Conservation (phyloP, 2,329 filamentous ascomycete genomes). For the Aspergillus sp. region DNA sequence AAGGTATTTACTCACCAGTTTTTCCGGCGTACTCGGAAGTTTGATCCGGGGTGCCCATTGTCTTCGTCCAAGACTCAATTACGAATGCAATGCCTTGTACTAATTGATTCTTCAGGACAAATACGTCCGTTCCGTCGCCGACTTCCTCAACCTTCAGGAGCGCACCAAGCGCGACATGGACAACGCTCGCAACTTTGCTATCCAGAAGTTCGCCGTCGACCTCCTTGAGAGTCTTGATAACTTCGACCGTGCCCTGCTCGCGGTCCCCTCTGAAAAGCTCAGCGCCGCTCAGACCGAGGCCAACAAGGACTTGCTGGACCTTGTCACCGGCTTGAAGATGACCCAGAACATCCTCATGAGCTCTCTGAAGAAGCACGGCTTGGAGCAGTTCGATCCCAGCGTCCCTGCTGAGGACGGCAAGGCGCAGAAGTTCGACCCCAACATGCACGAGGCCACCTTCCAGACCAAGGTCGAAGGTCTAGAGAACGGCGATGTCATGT, state of each 20-base stretch:
- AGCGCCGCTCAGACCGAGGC: slow-evolving; percentile 48
- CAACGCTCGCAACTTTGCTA: slow-evolving; percentile 82
- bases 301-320: slow-evolving; percentile 69
- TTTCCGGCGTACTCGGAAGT: neutral
- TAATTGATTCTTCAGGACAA: slow-evolving; percentile 64
- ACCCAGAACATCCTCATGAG: slow-evolving; percentile 82
- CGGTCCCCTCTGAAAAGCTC: slow-evolving; percentile 72
- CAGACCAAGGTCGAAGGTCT: slow-evolving; percentile 83
- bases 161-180: slow-evolving; percentile 88
- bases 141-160: slow-evolving; percentile 97
- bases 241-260: slow-evolving; percentile 83
- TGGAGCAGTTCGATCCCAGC: slow-evolving; percentile 79
- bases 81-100: neutral
- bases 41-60: neutral
- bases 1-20: slow-evolving; percentile 57
- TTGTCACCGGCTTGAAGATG: slow-evolving; percentile 92
- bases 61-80: no score
- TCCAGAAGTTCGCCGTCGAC: slow-evolving; percentile 90
- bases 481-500: slow-evolving; percentile 85
- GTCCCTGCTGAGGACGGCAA: slow-evolving; percentile 41
- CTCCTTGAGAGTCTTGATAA: slow-evolving; percentile 95
- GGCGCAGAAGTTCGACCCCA: slow-evolving; percentile 88
- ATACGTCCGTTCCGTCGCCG: slow-evolving; percentile 87
- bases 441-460: slow-evolving; percentile 94
- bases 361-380: slow-evolving; percentile 88